Evolutionary conservation across 2,329 filamentous ascomycete genomes (phyloP), one percentile per base, ranked within the genome.

Genomic region (Claviceps sp.): DNA sequence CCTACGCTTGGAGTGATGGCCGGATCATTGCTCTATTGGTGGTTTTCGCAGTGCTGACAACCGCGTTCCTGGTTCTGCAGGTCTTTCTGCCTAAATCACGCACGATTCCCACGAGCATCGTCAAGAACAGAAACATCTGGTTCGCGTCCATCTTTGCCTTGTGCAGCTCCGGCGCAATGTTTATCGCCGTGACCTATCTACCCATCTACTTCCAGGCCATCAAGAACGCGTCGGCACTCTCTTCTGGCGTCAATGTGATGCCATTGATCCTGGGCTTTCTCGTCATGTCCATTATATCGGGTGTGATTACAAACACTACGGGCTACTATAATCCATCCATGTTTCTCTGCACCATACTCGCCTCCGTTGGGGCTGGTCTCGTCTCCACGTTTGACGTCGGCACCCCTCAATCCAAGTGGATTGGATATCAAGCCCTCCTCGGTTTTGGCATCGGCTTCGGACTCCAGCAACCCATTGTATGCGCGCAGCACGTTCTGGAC

Each of bases 191-290:
- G 22, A 72, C 71, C 54, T 72, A 67, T 52, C 53, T 73, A 0
- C 69, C 71, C 1, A 68, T 73, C 38, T 74, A 70, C 68, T 74
- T 75, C 57, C 70, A 73, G 55, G 67, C 70, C 4, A 67, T 74
- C 16, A 64, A 72, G 40, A 68, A 66, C 8, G 65, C 67, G 22
- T 59, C 65, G 42, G 70, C 69, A 5, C 70, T 70, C 3, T 65
- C 72, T 40, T 64, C 63, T n/a, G 70, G 66, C 48, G 58, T 73
- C 4, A 71, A 69, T 4, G 61, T 68, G 57, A 63, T 72, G 6
- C 59, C 72, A 6, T 62, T 62, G 0, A 61, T 69, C 0, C 64
- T 72, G 6, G 50, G 70, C 18, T 61, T 61, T 22, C 64, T 65
- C 22, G 57, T 71, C 20, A 5, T 13, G 8, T 38, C 46, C 18